Evolutionary conservation across 1,139 yeast genomes (phyloP).

Genomic region (Groenewaldozyma sp.): DNA sequence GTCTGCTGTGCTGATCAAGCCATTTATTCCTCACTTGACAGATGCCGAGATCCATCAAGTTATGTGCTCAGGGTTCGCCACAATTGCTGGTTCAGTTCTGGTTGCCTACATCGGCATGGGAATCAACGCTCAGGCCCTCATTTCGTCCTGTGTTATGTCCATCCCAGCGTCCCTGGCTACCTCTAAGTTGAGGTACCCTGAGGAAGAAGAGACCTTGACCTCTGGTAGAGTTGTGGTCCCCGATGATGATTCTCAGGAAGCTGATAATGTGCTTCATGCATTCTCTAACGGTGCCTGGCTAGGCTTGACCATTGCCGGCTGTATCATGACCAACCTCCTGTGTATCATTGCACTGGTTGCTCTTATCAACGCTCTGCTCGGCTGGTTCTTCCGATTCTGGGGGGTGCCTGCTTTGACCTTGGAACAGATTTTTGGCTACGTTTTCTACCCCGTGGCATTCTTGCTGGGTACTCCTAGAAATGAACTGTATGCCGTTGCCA

Average conservation of each 20-base stretch:
- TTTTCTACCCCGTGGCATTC: constrained; percentile 55
- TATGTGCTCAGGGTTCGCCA: constrained; percentile 59
- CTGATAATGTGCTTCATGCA: constrained; percentile 54
- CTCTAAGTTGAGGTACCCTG: constrained; percentile 55
- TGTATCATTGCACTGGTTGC: constrained; percentile 58
- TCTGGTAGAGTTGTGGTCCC: constrained; percentile 43
- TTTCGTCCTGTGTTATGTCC: constrained; percentile 63
- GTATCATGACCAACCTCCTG: constrained; percentile 52
- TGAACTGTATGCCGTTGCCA: constrained; percentile 44
- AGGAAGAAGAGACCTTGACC: constrained; percentile 48
- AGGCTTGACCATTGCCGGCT: constrained; percentile 51
- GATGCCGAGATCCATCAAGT: constrained; percentile 57
- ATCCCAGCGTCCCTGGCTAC: constrained; percentile 60
- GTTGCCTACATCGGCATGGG: constrained; percentile 61
- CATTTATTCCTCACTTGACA: constrained; percentile 52
- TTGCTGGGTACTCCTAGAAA: constrained; percentile 52
- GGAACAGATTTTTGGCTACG: constrained; percentile 49
- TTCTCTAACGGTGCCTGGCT: constrained; percentile 55
- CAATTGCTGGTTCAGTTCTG: constrained; percentile 58
- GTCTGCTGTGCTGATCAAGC: constrained; percentile 54
- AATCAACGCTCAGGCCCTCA: constrained; percentile 53
- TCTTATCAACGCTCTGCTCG: constrained; percentile 47
- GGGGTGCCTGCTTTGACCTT: constrained; percentile 44
- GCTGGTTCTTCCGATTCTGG: constrained; percentile 62
- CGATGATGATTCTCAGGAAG: constrained; percentile 38